Conservation (phyloP, 768 basidiomycete genomes). For the Tylopilus felleus region DNA sequence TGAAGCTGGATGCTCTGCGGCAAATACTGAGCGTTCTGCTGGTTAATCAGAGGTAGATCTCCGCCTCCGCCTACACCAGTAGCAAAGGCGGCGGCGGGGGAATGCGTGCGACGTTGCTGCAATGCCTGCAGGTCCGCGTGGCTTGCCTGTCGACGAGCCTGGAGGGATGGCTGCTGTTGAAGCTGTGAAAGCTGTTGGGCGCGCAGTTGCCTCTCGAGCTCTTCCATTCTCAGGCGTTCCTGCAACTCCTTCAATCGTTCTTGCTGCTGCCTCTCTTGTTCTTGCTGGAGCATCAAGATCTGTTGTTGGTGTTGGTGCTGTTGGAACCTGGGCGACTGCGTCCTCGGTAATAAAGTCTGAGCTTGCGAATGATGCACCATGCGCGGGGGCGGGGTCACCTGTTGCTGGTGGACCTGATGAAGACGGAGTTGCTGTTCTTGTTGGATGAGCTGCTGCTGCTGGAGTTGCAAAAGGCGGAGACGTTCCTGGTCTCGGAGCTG, state of each 20-base stretch:
- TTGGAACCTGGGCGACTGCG: conserved; percentile 77
- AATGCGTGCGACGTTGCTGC: conserved; percentile 52
- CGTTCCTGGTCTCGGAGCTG: conserved; percentile 43
- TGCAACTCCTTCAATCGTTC: conserved; percentile 57
- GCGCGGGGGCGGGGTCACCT: conserved; percentile 62
- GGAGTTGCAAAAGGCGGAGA: conserved; percentile 40
- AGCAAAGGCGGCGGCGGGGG: conserved; percentile 37
- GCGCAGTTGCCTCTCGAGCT: conserved; percentile 60
- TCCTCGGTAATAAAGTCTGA: conserved; percentile 41
- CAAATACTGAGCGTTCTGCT: conserved; percentile 52
- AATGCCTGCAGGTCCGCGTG: conserved; percentile 48
- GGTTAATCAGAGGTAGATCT: conserved; percentile 39
- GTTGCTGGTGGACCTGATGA: conserved; percentile 37
- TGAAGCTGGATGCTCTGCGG: conserved; percentile 70
- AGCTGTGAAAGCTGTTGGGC: conserved; percentile 50
- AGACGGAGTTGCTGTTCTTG: conserved; percentile 37
- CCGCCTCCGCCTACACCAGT: conserved; percentile 19
- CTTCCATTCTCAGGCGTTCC: conserved; percentile 62
- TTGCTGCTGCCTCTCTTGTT: conserved; percentile 59
- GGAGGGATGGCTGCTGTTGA: conserved; percentile 39
- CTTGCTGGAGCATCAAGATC: conserved; percentile 62
- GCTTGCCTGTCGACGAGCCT: conserved; percentile 39
- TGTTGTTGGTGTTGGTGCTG: conserved; percentile 75
- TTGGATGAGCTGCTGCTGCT: conserved; percentile 38
- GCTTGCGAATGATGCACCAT: conserved; percentile 45